Evolutionary conservation across 306 rosid genomes (phyloP).

Genomic region (Oemleria cerasiformis): DNA sequence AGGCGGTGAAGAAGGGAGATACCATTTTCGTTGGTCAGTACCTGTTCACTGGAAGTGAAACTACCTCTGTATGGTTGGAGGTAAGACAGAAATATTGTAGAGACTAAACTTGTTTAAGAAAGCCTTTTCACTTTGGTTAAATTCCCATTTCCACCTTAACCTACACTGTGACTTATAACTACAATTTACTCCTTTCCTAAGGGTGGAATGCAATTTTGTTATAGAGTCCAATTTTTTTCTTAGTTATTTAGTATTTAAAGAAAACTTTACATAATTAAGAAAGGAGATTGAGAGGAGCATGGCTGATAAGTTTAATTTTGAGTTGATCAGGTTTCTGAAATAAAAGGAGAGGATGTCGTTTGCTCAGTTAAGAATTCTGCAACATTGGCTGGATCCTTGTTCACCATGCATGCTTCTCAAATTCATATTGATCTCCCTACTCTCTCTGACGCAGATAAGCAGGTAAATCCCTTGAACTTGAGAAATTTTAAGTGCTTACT

Average conservation of each 20-base stretch:
- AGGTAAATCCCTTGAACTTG: conserved; percentile 37
- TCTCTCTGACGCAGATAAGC: conserved; percentile 80
- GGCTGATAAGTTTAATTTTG: conserved; percentile 29
- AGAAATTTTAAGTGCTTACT: not conserved
- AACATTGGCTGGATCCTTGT: conserved; percentile 82
- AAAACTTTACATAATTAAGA: not conserved
- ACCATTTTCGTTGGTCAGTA: conserved; percentile 94
- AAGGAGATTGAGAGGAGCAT: conserved; percentile 1
- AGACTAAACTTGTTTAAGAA: conserved; percentile 12
- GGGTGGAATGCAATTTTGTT: not conserved
- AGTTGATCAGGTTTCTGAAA: conserved; percentile 72
- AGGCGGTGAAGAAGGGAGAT: conserved; percentile 89
- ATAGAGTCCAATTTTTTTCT: not conserved
- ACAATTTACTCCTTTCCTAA: not conserved
- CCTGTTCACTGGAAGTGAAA: conserved; percentile 98
- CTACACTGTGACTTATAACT: not conserved
- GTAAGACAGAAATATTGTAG: conserved; percentile 34
- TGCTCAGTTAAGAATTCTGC: conserved; percentile 84
- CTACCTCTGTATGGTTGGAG: conserved; percentile 99
- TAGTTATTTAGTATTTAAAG: not conserved
- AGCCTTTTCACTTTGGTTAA: not conserved
- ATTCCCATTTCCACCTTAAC: not conserved
- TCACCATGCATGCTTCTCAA: conserved; percentile 94
- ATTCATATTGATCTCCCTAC: conserved; percentile 85
- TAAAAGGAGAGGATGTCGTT: conserved; percentile 74